Evolutionary conservation across 2,329 filamentous ascomycete genomes (phyloP), one percentile per base, ranked within the genome.

Genomic region (Aspergillus sergii): DNA sequence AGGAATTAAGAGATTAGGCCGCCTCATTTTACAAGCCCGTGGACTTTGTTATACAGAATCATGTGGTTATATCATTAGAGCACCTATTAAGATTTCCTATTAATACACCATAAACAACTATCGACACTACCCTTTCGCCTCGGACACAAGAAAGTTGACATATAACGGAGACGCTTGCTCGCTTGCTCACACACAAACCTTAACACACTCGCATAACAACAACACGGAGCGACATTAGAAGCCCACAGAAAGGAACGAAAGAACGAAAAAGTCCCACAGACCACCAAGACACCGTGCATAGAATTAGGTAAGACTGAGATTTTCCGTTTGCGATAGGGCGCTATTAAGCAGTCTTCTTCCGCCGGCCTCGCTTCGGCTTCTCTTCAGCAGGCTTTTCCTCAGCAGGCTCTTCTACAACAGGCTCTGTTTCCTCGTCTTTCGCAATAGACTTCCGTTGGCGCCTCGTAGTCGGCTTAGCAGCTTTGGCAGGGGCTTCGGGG

Each of bases 1-100:
- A 74, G 71, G 71, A 78, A 79, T 76, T 77, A 73, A 79, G 74
- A 79, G 71, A 79, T 76, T 76, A 71, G 79, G 79, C 79, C 79
- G 75, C 78, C 79, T 80, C 79, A 78, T 43, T 55, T 2, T 12
- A 41, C 57, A 19, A 19, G 19, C 10, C 12, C 28, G 16, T 34
- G 23, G 28, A 28, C 28, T 16, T 21, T 16, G 26, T 39, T 55
- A 19, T 36, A 23, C 16, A 39, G 30, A 39, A 19, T 14, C 39
- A 39, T 5, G n/a, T 26, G 21, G n/a, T 10, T 21, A 32, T 54
- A 36, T 26, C 16, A 34, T 55, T 36, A 34, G 26, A 55, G 32
- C n/a, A 55, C 23, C 34, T n/a, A 36, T 39, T 55, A 21, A 11
- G 12, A 39, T 21, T 34, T 21, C 6, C n/a, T 55, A 55, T 55